phyloP scores from a whole-genome alignment of 2,329 filamentous ascomycete genomes.

The Pseudocercospora fijiensis region DNA sequence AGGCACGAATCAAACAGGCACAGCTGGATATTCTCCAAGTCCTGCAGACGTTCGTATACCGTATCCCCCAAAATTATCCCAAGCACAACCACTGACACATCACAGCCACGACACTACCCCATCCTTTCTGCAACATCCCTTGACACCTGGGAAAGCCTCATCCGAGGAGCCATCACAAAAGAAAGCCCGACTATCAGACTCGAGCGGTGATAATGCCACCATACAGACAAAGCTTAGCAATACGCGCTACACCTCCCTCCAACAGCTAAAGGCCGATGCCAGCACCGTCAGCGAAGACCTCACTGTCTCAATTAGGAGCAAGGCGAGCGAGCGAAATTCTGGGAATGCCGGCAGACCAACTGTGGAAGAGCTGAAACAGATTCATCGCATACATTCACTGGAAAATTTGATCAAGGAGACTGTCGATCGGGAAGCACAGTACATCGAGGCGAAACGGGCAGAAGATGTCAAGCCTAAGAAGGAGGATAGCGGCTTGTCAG shows the following conservation, averaged over 20 bases:
- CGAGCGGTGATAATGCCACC: slow-evolving; percentile 33
- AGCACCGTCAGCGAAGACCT: slow-evolving; percentile 43
- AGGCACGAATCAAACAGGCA: slow-evolving; percentile 30
- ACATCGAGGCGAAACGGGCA: slow-evolving; percentile 10
- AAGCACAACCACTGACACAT: slow-evolving; percentile 16
- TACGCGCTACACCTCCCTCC: slow-evolving; percentile 44
- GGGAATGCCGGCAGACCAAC: slow-evolving; percentile 32
- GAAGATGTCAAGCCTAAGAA: slow-evolving; percentile 24
- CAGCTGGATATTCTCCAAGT: slow-evolving; percentile 46
- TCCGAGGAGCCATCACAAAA: slow-evolving; percentile 47
- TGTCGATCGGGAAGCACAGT: slow-evolving; percentile 33
- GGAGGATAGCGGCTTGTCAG: slow-evolving; percentile 19
- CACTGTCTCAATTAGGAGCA: slow-evolving; percentile 36
- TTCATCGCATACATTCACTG: slow-evolving; percentile 36
- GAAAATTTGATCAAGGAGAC: slow-evolving; percentile 32
- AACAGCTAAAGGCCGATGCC: slow-evolving; percentile 47
- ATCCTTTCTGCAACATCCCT: slow-evolving; percentile 46
- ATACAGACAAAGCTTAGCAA: slow-evolving; percentile 43
- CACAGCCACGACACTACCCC: slow-evolving; percentile 44
- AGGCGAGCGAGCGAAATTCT: slow-evolving; percentile 27
- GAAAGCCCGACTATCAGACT: slow-evolving; percentile 45
- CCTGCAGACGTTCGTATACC: slow-evolving; percentile 42
- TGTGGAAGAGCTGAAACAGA: slow-evolving; percentile 40
- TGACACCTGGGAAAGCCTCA: slow-evolving; percentile 28
- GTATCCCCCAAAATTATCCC: not conserved